These are phyloP conservation scores for Skeletonema marinoi DNA, from an alignment of 108 stramenopile genomes.

Conservation along the genomic window DNA sequence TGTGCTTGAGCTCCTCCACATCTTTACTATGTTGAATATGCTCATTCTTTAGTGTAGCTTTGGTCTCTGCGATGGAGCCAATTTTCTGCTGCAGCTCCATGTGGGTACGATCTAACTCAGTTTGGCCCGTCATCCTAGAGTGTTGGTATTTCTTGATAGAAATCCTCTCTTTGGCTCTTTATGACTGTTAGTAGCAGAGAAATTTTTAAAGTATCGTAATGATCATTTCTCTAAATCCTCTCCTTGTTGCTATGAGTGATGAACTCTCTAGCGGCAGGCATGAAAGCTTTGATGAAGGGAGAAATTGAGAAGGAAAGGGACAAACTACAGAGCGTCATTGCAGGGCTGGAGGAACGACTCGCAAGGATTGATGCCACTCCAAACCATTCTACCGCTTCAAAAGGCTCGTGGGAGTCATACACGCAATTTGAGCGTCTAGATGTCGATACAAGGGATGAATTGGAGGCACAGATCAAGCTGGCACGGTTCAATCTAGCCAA, in stretches of 20 bases:
- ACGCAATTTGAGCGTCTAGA: not conserved
- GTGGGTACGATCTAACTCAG: not conserved
- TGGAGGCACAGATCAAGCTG: not conserved
- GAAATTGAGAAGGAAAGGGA: slow-evolving; percentile 10
- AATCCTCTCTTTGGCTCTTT: too few species aligned
- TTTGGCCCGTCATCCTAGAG: not conserved
- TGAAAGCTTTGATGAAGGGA: slow-evolving; percentile 6
- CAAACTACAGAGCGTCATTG: slow-evolving; percentile 3
- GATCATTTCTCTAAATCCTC: too few species aligned
- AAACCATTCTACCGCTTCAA: not conserved
- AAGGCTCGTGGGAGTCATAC: slow-evolving; percentile 10
- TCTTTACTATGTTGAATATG: slow-evolving; percentile 11
- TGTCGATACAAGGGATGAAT: slow-evolving; percentile 6
- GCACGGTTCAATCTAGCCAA: not conserved
- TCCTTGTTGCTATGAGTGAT: not conserved
- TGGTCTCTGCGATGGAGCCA: not conserved
- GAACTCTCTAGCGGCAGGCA: not conserved
- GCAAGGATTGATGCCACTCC: not conserved
- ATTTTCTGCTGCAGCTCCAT: not conserved
- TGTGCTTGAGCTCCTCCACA: slow-evolving; percentile 2
- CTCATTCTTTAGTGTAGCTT: slow-evolving; percentile 4
- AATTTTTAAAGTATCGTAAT: too few species aligned
- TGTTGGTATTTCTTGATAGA: not conserved
- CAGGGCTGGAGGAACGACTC: slow-evolving; percentile 2
- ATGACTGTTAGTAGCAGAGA: too few species aligned